Percentiles rank a stretch among this genome's conserved stretches.
Evolutionary conservation across 2,329 filamentous ascomycete species (phyloP).

Genomic region (Penicillium sp.): DNA sequence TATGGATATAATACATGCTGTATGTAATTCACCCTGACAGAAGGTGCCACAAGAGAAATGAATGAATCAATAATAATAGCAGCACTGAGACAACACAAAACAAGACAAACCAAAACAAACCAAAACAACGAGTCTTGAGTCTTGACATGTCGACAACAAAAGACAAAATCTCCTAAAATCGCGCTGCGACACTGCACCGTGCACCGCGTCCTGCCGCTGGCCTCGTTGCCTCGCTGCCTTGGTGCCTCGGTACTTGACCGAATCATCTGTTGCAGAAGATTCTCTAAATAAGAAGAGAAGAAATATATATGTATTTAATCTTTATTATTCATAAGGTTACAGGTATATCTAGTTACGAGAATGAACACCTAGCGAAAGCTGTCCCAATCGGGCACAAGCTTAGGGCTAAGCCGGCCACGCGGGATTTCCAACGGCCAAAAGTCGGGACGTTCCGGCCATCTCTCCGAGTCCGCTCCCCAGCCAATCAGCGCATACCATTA

Average conservation of each 20-base stretch:
- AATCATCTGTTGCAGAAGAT: not conserved
- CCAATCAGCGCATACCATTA: not conserved
- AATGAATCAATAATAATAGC: not conserved
- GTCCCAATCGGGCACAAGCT: not conserved
- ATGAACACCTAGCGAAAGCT: no score
- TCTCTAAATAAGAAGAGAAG: not conserved
- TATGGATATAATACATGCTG: not conserved
- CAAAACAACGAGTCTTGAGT: no score
- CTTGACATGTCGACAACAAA: not conserved
- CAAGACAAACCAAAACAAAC: no score
- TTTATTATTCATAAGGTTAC: not conserved
- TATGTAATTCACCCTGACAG: not conserved
- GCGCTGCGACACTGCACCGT: constrained; percentile 3
- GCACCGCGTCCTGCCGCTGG: not conserved
- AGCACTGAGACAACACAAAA: not conserved
- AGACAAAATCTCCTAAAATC: not conserved
- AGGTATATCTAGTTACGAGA: no score
- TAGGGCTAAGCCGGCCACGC: not conserved
- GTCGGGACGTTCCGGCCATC: not conserved
- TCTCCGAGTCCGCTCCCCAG: not conserved
- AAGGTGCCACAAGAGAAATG: not conserved
- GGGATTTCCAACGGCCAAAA: not conserved
- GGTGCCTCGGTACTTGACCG: not conserved
- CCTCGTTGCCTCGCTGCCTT: not conserved
- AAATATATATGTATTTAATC: not conserved